phyloP scores from a whole-genome alignment of 2,329 filamentous ascomycete species.

The Alternaria angustiovoidea region DNA sequence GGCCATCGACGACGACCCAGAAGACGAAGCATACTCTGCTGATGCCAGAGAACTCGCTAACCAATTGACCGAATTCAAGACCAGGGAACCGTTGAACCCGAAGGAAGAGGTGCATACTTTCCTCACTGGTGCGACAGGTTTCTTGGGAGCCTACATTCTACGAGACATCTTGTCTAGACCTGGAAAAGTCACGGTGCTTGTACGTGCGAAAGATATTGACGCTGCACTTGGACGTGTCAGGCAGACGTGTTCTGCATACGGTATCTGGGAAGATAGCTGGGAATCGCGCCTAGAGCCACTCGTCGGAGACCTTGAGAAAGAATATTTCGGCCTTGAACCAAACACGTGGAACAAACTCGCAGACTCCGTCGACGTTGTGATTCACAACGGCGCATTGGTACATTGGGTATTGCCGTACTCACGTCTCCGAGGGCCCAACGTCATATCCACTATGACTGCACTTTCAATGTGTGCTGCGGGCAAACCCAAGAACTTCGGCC shows the following conservation, averaged over 20 bases:
- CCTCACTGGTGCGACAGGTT: conserved; percentile 89
- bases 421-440: conserved; percentile 76
- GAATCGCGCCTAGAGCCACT: conserved; percentile 70
- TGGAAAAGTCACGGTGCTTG: conserved; percentile 75
- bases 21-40: conserved; percentile 62
- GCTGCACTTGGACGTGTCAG: conserved; percentile 71
- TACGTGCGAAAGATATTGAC: conserved; percentile 71
- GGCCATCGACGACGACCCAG: conserved; percentile 55
- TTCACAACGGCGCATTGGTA: conserved; percentile 76
- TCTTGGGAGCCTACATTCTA: conserved; percentile 83
- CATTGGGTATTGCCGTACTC: conserved; percentile 86
- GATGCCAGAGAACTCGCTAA: conserved; percentile 62
- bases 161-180: conserved; percentile 74
- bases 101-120: conserved; percentile 69
- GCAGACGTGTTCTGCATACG: conserved; percentile 76
- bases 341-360: conserved; percentile 71
- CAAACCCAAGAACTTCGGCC: conserved; percentile 80
- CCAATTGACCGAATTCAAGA: conserved; percentile 54
- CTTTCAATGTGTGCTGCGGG: conserved; percentile 78
- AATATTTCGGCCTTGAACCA: conserved; percentile 75
- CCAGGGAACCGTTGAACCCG: conserved; percentile 51
- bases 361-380: conserved; percentile 71
- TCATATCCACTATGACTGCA: conserved; percentile 79
- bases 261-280: conserved; percentile 80
- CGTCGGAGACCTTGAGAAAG: conserved; percentile 76